Evolutionary conservation across 1,139 yeast species (phyloP).

Genomic region (Sugiyamaella xylanicola): DNA sequence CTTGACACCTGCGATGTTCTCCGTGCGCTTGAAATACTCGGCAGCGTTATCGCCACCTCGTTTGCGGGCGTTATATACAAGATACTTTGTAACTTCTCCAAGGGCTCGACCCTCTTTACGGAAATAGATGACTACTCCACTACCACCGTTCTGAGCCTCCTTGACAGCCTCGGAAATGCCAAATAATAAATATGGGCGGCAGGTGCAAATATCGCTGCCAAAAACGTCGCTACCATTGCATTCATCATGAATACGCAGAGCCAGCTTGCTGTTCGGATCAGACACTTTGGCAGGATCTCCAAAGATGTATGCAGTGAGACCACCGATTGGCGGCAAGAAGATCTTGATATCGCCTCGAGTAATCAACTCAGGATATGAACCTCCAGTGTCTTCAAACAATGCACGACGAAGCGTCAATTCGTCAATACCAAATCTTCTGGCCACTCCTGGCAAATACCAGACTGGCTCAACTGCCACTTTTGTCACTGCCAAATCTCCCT

Average conservation of each 20-base stretch:
- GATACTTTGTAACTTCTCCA: constrained; percentile 65
- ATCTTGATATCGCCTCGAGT: constrained; percentile 65
- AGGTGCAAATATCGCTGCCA: constrained; percentile 65
- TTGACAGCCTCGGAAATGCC: constrained; percentile 65
- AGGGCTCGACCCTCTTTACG: constrained; percentile 67
- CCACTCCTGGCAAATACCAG: constrained; percentile 67
- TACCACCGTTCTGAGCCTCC: constrained; percentile 64
- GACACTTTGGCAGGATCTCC: constrained; percentile 58
- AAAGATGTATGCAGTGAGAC: constrained; percentile 61
- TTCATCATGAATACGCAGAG: constrained; percentile 63
- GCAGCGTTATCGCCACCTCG: constrained; percentile 67
- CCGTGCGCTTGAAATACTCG: constrained; percentile 64
- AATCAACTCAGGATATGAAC: constrained; percentile 64
- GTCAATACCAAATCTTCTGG: constrained; percentile 57
- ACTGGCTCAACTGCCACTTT: constrained; percentile 68
- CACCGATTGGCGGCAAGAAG: constrained; percentile 66
- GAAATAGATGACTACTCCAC: constrained; percentile 60
- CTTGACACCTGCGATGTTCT: constrained; percentile 65
- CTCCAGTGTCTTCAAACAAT: constrained; percentile 63
- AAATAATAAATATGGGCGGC: constrained; percentile 62
- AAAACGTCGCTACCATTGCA: constrained; percentile 70
- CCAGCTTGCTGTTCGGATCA: constrained; percentile 51
- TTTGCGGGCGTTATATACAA: constrained; percentile 67
- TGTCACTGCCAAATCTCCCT: constrained; percentile 61
- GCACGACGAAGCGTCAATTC: constrained; percentile 59